Evolutionary conservation across 352 stramenopile species (phyloP).

Genomic region (Phytophthora capsici): DNA sequence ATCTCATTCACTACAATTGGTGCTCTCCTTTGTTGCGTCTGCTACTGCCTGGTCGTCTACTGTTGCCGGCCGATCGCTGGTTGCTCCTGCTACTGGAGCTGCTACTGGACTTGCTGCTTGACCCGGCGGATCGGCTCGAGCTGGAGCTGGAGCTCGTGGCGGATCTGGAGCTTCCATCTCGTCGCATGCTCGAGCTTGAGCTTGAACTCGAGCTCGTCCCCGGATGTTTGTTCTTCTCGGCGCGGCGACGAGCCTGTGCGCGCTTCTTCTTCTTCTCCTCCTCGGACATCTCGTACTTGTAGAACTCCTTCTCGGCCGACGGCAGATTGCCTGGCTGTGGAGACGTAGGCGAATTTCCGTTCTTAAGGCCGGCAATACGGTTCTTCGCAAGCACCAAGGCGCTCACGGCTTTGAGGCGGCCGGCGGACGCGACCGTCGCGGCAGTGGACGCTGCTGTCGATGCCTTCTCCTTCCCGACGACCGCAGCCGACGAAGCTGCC

Average conservation of each 20-base stretch:
- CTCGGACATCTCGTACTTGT: conserved; percentile 85
- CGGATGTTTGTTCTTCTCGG: conserved; percentile 63
- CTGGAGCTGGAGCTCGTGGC: conserved; percentile 30
- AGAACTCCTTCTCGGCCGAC: conserved; percentile 72
- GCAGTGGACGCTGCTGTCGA: conserved; percentile 48
- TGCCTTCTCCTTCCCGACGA: conserved; percentile 66
- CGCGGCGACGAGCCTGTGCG: conserved; percentile 64
- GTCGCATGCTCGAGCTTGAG: conserved; percentile 17
- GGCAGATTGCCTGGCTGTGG: conserved; percentile 38
- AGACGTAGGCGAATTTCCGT: conserved; percentile 33
- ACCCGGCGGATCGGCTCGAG: conserved; percentile 26
- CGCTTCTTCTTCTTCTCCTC: conserved; percentile 79
- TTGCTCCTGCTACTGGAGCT: conserved; percentile 38
- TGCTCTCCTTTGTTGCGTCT: conserved; percentile 38
- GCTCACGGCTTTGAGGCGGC: conserved; percentile 58
- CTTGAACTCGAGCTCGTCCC: conserved; percentile 22
- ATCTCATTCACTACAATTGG: conserved; percentile 31
- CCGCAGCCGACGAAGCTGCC: conserved; percentile 52
- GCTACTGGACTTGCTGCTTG: conserved; percentile 36
- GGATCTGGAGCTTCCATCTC: conserved; percentile 31
- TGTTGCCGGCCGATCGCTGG: conserved; percentile 27
- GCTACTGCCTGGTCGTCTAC: conserved; percentile 39
- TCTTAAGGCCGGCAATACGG: conserved; percentile 41
- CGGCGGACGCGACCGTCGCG: conserved; percentile 50
- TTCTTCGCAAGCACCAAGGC: conserved; percentile 72